Conservation (phyloP, 768 basidiomycete species). For the Suillus hirtellus region DNA sequence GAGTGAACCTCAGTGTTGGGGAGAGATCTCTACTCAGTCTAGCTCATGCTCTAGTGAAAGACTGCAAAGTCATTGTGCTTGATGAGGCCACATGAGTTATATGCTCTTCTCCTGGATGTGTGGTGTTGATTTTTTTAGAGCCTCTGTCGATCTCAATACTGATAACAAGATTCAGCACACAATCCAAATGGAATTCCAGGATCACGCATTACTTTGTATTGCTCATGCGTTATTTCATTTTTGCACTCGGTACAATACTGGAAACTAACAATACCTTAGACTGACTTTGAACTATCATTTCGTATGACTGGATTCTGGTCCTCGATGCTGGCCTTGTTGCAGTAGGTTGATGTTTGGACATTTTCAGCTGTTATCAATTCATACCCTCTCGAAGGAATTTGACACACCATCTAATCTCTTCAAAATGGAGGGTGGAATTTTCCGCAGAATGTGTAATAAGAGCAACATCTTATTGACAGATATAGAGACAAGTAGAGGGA, state of each 20-base stretch:
- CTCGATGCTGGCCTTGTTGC: conserved; percentile 62
- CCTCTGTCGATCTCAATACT: conserved; percentile 44
- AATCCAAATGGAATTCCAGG: conserved; percentile 41
- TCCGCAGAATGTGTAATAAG: conserved; percentile 60
- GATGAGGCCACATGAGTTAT: conserved; percentile 39
- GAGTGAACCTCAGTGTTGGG: conserved; percentile 48
- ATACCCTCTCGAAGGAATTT: conserved; percentile 44
- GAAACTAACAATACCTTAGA: conserved; percentile 19
- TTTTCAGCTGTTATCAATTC: background rate
- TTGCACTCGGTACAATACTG: background rate
- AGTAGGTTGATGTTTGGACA: conserved; percentile 31
- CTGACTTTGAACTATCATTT: conserved; percentile 52
- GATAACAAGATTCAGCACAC: conserved; percentile 54
- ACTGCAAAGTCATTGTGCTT: conserved; percentile 48
- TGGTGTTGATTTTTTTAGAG: conserved; percentile 34
- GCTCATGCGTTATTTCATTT: conserved; percentile 38
- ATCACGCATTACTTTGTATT: conserved; percentile 54
- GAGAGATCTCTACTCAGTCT: conserved; percentile 51
- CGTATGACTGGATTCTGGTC: conserved; percentile 72
- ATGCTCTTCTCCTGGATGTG: background rate
- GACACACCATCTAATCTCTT: conserved; percentile 48
- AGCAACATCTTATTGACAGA: conserved; percentile 50
- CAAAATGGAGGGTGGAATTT: conserved; percentile 46
- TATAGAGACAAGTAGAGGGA: conserved; percentile 29
- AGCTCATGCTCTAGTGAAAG: conserved; percentile 54